Conservation (phyloP, 2,329 filamentous ascomycete genomes). For the Cercospora citrullina region DNA sequence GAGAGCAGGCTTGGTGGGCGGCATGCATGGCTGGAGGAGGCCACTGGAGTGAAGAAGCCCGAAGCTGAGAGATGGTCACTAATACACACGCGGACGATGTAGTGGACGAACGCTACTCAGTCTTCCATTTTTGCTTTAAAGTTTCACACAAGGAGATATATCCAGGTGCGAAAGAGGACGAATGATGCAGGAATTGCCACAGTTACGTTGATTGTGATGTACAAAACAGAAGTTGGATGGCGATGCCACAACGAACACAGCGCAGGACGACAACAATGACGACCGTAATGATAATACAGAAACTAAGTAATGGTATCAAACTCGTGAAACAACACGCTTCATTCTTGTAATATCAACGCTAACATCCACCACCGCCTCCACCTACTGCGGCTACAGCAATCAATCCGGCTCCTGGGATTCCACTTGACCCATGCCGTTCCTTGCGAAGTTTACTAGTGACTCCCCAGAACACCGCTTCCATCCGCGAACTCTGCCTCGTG, state of each 20-base stretch:
- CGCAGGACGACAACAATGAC: neutral
- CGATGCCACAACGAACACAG: neutral
- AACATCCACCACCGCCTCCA: too few relatives aligned
- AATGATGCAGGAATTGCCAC: neutral
- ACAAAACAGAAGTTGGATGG: neutral
- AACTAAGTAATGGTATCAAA: too few relatives aligned
- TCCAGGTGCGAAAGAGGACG: neutral
- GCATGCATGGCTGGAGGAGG: conserved; percentile 12
- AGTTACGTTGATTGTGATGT: neutral
- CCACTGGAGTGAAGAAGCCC: conserved; percentile 1
- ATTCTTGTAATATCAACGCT: too few relatives aligned
- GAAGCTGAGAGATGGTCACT: neutral
- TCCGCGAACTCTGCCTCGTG: neutral
- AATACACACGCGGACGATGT: neutral
- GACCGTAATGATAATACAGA: neutral
- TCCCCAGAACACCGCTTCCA: neutral
- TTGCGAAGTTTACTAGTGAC: neutral
- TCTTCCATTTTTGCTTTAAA: neutral
- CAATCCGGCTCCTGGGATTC: too few relatives aligned
- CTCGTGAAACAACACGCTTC: too few relatives aligned
- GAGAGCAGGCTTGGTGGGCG: conserved; percentile 13
- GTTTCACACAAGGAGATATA: neutral
- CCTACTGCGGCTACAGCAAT: too few relatives aligned
- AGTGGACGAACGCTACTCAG: neutral
- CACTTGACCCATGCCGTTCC: neutral